Conservation (phyloP, 164 flowering plant genomes). For the Liriodendron chinense region DNA sequence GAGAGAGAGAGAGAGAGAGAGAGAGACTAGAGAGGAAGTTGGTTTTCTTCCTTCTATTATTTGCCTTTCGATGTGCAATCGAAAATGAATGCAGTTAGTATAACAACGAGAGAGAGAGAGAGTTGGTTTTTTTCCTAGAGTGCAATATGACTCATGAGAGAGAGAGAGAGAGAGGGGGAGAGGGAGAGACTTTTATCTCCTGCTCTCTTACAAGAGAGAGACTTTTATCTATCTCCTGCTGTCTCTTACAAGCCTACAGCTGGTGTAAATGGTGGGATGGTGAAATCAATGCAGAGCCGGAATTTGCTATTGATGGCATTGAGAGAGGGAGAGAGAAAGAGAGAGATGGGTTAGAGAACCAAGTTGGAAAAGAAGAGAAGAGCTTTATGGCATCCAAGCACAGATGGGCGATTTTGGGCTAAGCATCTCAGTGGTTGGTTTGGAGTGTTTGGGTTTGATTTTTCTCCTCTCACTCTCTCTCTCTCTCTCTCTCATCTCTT, state of each 20-base stretch:
- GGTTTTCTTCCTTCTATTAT: slow-evolving; percentile 13
- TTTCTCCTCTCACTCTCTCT: not conserved
- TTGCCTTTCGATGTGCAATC: not conserved
- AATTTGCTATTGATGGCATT: slow-evolving; percentile 14
- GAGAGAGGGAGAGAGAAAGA: not conserved
- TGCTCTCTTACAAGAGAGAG: not conserved
- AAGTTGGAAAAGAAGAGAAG: not conserved
- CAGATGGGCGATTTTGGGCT: not conserved
- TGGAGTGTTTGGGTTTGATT: not conserved
- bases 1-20: slow-evolving; percentile 1
- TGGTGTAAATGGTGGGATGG: slow-evolving; percentile 19
- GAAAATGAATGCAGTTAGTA: too few relatives aligned
- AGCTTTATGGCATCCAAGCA: not conserved
- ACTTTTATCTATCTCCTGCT: not conserved
- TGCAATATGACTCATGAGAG: too few relatives aligned
- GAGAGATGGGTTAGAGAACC: not conserved
- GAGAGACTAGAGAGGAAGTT: slow-evolving; percentile 1
- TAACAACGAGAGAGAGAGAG: not conserved
- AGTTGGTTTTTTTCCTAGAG: slow-evolving; percentile 7
- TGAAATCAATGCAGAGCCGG: slow-evolving; percentile 21
- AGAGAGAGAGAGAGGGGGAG: not conserved
- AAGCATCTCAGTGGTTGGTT: too few relatives aligned
- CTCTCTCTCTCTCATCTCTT: not conserved
- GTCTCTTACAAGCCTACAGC: slow-evolving; percentile 5
- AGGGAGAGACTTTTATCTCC: not conserved